Evolutionary conservation across 2,329 filamentous ascomycete genomes (phyloP).

Genomic region (Fusarium pseudocircinatum): DNA sequence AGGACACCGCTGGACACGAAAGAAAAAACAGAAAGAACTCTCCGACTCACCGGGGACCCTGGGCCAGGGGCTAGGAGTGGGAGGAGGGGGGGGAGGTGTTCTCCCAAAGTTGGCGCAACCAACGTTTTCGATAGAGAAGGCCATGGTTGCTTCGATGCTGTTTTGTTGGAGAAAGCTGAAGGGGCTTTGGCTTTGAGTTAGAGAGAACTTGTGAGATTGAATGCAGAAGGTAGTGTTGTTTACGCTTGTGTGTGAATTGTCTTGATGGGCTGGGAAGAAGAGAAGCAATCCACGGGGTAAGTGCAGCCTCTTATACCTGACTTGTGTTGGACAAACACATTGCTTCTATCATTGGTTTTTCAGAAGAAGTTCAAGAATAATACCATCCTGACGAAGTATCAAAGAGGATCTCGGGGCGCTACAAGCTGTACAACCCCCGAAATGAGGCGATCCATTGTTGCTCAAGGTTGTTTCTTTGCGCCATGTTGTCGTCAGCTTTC

Average conservation of each 20-base stretch:
- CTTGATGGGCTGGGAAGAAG: not conserved
- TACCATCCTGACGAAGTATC: not conserved
- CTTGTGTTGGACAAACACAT: not conserved
- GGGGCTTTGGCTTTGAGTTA: not conserved
- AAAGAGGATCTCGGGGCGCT: constrained; percentile 8
- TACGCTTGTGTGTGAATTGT: not conserved
- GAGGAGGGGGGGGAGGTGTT: constrained; percentile 12
- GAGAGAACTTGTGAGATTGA: not conserved
- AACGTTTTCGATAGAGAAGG: not conserved
- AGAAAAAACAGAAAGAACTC: not conserved
- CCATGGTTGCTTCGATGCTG: constrained; percentile 13
- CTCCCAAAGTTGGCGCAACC: constrained; percentile 3
- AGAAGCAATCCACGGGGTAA: not conserved
- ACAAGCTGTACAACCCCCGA: constrained; percentile 8
- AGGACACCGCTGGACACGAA: not conserved
- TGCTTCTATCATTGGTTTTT: no score
- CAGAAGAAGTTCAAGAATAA: not conserved
- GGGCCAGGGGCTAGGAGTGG: constrained; percentile 14
- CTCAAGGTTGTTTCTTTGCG: constrained; percentile 17
- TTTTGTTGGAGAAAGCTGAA: not conserved
- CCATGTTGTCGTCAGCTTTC: constrained; percentile 22
- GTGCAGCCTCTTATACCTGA: constrained; percentile 10
- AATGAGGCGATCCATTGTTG: constrained; percentile 19
- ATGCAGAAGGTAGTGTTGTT: not conserved
- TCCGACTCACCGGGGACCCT: constrained; percentile 23